These are phyloP conservation scores for Eucalyptus pumila DNA, from an alignment of 345 rosid species.

Conservation along the genomic window DNA sequence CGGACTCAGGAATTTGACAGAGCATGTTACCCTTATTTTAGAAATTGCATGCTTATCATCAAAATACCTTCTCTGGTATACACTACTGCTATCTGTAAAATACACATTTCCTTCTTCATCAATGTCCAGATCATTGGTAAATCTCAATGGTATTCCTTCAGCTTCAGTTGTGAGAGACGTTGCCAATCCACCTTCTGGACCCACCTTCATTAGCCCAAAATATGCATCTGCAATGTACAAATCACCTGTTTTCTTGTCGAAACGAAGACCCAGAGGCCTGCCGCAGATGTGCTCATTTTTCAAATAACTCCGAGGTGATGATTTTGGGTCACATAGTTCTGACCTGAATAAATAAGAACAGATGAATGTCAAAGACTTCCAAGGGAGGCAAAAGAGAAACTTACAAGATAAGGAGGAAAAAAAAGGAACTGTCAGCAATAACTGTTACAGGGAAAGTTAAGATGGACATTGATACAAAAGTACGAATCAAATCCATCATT, in stretches of 20 bases:
- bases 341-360: slow-evolving; percentile 26
- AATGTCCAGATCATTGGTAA: slow-evolving; percentile 86
- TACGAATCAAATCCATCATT: neutral
- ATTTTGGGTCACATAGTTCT: slow-evolving; percentile 61
- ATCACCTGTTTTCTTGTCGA: slow-evolving; percentile 68
- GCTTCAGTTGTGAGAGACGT: slow-evolving; percentile 59
- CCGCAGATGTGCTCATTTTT: slow-evolving; percentile 91
- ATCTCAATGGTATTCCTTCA: slow-evolving; percentile 66
- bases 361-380: neutral
- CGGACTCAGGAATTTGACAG: neutral
- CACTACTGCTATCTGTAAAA: slow-evolving; percentile 83
- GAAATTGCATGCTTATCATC: neutral
- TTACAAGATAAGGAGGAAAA: neutral
- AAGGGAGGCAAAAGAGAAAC: neutral
- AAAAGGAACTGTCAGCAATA: neutral
- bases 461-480: neutral
- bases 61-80: slow-evolving; percentile 59
- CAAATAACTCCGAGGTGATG: slow-evolving; percentile 49
- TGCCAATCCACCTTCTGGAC: slow-evolving; percentile 88
- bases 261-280: slow-evolving; percentile 86
- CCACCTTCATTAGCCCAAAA: slow-evolving; percentile 83
- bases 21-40: neutral
- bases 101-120: slow-evolving; percentile 80
- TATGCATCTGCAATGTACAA: slow-evolving; percentile 92
- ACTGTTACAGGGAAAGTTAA: neutral